A percentile compares a stretch with the other conserved stretches of the same genome.
phyloP scores from a whole-genome alignment of 208 protist species.

The Trypanosoma brucei region DNA sequence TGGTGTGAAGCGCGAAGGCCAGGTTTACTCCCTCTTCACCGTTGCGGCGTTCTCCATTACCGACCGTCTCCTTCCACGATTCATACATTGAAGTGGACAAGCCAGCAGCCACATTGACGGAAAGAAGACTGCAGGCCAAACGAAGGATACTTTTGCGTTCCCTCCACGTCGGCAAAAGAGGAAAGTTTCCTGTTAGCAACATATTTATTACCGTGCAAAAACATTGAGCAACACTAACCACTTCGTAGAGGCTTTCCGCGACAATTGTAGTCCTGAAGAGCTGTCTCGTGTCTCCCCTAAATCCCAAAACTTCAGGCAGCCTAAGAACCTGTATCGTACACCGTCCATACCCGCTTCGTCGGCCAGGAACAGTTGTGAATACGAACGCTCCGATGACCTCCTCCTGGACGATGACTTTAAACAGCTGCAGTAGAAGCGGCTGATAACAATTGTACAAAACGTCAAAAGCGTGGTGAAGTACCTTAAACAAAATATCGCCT shows the following conservation, averaged over 20 bases:
- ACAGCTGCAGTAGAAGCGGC: constrained; percentile 7
- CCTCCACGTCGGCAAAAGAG: constrained; percentile 11
- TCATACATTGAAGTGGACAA: neutral
- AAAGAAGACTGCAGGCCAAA: constrained; percentile 21
- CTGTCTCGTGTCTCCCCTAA: neutral
- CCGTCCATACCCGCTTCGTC: neutral
- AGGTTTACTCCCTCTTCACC: neutral
- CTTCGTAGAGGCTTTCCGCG: constrained; percentile 14
- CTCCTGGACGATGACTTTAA: constrained; percentile 9
- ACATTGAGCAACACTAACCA: constrained; percentile 15
- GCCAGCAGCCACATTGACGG: constrained; percentile 9
- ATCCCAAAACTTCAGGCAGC: constrained; percentile 3
- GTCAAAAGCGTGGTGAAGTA: constrained; percentile 9
- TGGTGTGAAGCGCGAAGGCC: neutral
- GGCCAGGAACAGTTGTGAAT: constrained; percentile 6
- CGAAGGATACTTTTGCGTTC: constrained; percentile 15
- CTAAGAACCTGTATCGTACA: constrained; percentile 13
- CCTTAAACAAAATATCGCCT: constrained; percentile 12
- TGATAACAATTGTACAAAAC: constrained; percentile 12
- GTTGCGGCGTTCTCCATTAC: neutral
- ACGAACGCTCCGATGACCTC: constrained; percentile 24
- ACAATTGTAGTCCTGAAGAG: constrained; percentile 17
- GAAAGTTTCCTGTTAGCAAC: constrained; percentile 8
- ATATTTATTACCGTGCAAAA: constrained; percentile 19
- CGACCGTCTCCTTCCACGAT: neutral